Conservation (phyloP, 306 rosid species). For the Pterocarpus macrocarpus region DNA sequence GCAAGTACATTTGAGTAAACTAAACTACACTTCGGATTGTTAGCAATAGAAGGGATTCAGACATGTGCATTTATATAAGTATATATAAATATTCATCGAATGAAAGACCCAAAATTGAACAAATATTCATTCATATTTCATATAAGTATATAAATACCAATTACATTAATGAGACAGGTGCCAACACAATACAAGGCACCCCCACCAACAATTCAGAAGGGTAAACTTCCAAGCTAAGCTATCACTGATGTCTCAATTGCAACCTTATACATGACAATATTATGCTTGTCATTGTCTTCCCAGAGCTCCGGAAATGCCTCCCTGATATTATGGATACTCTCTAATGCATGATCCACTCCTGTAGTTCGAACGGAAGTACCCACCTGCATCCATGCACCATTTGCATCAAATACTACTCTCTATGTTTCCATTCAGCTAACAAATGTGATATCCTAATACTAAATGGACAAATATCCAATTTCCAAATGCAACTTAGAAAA, state of each 20-base stretch:
- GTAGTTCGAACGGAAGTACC: conserved; percentile 61
- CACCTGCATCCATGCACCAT: conserved; percentile 58
- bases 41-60: neutral
- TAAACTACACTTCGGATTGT: neutral
- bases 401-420: neutral
- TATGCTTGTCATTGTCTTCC: conserved; percentile 62
- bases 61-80: neutral
- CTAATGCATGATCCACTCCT: conserved; percentile 80
- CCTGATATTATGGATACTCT: conserved; percentile 86
- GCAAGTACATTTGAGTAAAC: no score
- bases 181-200: conserved; percentile 11
- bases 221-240: conserved; percentile 58
- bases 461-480: no score
- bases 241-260: conserved; percentile 75
- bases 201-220: neutral
- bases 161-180: conserved; percentile 21
- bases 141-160: neutral
- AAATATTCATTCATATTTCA: neutral
- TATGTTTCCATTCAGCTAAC: neutral
- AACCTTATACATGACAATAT: conserved; percentile 53
- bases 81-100: neutral
- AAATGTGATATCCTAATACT: neutral
- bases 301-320: conserved; percentile 95
- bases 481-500: neutral
- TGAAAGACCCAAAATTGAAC: neutral